Conservation (phyloP, 2,329 filamentous ascomycete genomes). For the Myriosclerotinia curreyana region DNA sequence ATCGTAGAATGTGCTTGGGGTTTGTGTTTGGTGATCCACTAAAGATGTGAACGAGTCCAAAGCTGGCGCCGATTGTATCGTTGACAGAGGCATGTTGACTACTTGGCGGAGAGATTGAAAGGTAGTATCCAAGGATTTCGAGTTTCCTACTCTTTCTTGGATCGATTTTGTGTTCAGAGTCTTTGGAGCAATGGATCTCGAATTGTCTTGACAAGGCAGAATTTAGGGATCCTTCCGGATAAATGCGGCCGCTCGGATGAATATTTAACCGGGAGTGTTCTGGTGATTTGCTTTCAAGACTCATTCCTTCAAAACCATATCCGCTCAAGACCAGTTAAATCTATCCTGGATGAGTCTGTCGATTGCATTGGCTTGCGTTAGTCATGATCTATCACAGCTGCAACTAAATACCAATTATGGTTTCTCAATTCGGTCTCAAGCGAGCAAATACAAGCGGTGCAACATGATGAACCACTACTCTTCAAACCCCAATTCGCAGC, state of each 20-base stretch:
- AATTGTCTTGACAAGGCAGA: conserved; percentile 4
- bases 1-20: conserved; percentile 68
- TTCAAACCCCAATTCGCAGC: not conserved
- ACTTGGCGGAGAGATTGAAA: not conserved
- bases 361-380: not conserved
- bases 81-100: conserved; percentile 42
- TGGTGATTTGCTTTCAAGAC: not conserved
- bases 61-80: conserved; percentile 56
- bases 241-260: not conserved
- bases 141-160: not conserved
- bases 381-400: too few relatives aligned
- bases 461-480: not conserved
- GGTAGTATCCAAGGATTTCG: not conserved
- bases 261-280: not conserved
- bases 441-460: not conserved
- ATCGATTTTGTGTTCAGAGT: not conserved
- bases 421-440: not conserved
- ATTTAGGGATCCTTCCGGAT: not conserved
- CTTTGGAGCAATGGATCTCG: not conserved
- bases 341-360: not conserved
- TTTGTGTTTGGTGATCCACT: conserved; percentile 67
- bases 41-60: conserved; percentile 61
- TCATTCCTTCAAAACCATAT: too few relatives aligned
- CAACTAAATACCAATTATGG: not conserved
- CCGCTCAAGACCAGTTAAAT: too few relatives aligned